Conservation (phyloP, 768 basidiomycete genomes). For the Lentinula boryana region DNA sequence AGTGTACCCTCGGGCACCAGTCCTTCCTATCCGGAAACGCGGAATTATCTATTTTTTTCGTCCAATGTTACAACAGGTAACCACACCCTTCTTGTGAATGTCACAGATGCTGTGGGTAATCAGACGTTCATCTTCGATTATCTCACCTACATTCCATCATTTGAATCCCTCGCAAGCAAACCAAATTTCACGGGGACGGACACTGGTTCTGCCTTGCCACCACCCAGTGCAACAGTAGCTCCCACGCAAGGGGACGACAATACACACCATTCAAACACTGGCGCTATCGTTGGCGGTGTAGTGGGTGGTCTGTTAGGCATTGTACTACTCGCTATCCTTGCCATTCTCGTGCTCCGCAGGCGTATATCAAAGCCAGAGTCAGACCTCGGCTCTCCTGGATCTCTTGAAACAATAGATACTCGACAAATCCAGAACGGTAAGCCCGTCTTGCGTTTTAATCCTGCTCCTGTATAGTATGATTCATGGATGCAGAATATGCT, state of each 20-base stretch:
- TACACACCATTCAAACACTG: background rate
- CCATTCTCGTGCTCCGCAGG: background rate
- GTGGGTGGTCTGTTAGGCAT: background rate
- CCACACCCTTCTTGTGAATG: background rate
- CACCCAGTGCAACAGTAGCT: background rate
- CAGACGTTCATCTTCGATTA: slow-evolving; percentile 3
- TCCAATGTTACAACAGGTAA: background rate
- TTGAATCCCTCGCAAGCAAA: background rate
- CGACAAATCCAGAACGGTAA: background rate
- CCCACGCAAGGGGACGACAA: background rate
- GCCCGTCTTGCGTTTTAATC: background rate
- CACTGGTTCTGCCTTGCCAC: background rate
- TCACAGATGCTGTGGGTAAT: background rate
- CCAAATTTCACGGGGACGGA: background rate
- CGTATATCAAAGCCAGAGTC: background rate
- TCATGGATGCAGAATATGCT: background rate
- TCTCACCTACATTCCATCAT: background rate
- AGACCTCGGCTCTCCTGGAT: background rate
- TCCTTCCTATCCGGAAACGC: background rate
- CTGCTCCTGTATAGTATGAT: background rate
- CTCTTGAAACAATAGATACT: background rate
- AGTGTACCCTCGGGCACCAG: background rate
- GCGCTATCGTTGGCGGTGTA: background rate
- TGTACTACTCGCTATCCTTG: background rate
- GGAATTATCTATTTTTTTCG: background rate